A percentile compares a stretch with the other conserved stretches of the same genome.
Evolutionary conservation across 805 yeast species (phyloP).

Genomic region (Candida succiphila): DNA sequence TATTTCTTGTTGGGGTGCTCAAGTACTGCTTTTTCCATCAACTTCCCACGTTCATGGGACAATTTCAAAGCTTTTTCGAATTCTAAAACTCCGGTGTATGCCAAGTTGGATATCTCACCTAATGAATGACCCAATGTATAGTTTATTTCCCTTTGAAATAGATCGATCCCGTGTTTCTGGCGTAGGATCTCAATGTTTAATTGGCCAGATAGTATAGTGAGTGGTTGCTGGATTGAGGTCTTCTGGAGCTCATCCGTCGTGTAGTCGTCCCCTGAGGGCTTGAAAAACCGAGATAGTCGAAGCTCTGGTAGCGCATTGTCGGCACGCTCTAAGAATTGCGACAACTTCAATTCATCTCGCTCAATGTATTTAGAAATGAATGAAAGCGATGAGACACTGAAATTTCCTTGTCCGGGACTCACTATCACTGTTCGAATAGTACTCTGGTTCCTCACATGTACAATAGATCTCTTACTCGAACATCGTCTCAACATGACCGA

Average conservation of each 20-base stretch:
- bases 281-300: no score
- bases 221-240: constrained; percentile 23
- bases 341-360: no score
- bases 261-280: background rate
- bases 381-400: constrained; percentile 5
- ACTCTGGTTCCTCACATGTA: background rate
- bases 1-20: constrained; percentile 23
- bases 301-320: no score
- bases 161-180: constrained; percentile 11
- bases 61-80: constrained; percentile 16
- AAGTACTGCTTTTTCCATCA: constrained; percentile 21
- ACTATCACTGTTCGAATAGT: constrained; percentile 6
- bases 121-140: constrained; percentile 25
- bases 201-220: constrained; percentile 17
- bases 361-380: no score
- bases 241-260: constrained; percentile 6
- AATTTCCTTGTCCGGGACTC: constrained; percentile 24
- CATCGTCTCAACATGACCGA: no score
- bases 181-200: constrained; percentile 11
- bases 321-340: no score
- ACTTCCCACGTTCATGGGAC: constrained; percentile 17
- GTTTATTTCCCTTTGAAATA: constrained; percentile 8
- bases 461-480: background rate
- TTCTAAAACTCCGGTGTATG: constrained; percentile 15
- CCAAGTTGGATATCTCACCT: constrained; percentile 23